Evolutionary conservation across 805 yeast species (phyloP), one percentile per base, ranked within the genome.

Genomic region (Maudiozyma bulderi): DNA sequence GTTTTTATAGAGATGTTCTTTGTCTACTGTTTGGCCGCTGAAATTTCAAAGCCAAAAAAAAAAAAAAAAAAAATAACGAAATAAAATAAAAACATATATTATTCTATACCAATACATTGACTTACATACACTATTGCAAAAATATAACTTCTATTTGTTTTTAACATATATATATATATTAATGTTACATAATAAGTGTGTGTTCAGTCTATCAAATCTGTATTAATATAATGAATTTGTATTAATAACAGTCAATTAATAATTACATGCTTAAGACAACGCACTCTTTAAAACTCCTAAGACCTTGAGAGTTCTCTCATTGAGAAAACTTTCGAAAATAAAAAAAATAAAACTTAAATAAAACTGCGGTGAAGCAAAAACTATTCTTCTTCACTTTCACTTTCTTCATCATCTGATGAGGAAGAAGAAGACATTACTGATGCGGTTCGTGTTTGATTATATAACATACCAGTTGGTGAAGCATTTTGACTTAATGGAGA

Each of bases 331-430:
- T 34, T 10, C n/a, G 37, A n/a, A 34, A 34, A 3, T n/a, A n/a
- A n/a, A 4, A 10, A 34, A n/a, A 34, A 10, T 10, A 34, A n/a
- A 34, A n/a, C n/a, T 10, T n/a, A 11, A 34, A 34, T 34, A n/a
- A 10, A 34, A 34, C 11, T 34, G 38, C 6, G 4, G 35, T 5
- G 32, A 5, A 14, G 15, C 14, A 38, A 20, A 20, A 31, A 3
- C 64, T 66, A 82, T 66, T 84, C 90, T 66, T 83, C 90, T 62
- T 85, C 80, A 65, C 76, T 81, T 50, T 81, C 84, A 55, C 79
- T 80, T 50, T 72, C 75, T 55, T 80, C 85, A 50, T 73, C 75
- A 43, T 66, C 70, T 37, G 60, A 55, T 7, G 61, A 56, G 4
- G 62, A 55, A 11, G 57, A 55, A 10, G 59, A 50, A 13, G 54